Conservation (phyloP, 805 yeast species). For the Zygosaccharomyces bailii region DNA sequence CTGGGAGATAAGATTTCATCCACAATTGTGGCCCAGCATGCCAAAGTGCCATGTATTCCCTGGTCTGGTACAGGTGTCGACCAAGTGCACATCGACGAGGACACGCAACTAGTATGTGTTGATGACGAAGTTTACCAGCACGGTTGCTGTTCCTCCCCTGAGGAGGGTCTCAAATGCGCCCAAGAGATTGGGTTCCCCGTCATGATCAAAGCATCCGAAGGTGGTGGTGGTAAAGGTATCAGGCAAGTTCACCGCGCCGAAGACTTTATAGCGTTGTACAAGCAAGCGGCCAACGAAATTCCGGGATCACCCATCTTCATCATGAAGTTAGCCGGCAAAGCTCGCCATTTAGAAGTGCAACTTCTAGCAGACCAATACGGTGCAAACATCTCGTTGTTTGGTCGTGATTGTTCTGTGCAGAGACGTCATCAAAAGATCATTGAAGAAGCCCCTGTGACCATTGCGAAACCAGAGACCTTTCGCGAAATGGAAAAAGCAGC, state of each 20-base stretch:
- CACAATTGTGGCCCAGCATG: constrained; percentile 98
- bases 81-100: constrained; percentile 63
- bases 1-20: constrained; percentile 97
- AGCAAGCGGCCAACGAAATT: constrained; percentile 94
- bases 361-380: constrained; percentile 97
- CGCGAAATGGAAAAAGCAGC: constrained; percentile 95
- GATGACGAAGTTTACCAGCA: constrained; percentile 75
- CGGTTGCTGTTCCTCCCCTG: constrained; percentile 85
- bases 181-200: constrained; percentile 92
- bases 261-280: constrained; percentile 71
- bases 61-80: constrained; percentile 99
- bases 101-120: constrained; percentile 82
- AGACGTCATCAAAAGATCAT: constrained; percentile 99
- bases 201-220: constrained; percentile 99
- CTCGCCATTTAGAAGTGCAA: constrained; percentile 98
- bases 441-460: constrained; percentile 98
- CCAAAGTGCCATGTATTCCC: constrained; percentile 96
- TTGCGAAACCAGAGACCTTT: constrained; percentile 85
- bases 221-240: constrained; percentile 99
- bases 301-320: constrained; percentile 99
- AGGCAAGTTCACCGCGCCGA: constrained; percentile 87
- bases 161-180: constrained; percentile 86
- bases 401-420: constrained; percentile 99
- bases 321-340: constrained; percentile 95
- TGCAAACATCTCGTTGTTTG: constrained; percentile 92